Evolutionary conservation across 2,329 filamentous ascomycete species (phyloP).

Genomic region (Penicillium sp.): DNA sequence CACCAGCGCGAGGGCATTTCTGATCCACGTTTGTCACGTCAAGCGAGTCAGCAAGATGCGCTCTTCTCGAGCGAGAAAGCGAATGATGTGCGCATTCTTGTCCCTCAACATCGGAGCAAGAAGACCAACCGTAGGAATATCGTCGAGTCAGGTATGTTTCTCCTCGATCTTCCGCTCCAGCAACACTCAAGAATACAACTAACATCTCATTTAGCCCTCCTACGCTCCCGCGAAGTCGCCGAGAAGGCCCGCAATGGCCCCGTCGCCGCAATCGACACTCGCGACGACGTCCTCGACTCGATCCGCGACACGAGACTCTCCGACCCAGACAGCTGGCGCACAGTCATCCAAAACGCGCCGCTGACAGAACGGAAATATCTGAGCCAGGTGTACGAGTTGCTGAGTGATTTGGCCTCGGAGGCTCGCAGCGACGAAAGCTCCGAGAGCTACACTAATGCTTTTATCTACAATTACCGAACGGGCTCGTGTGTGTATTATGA

Average conservation of each 20-base stretch:
- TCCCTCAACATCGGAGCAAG: constrained; percentile 80
- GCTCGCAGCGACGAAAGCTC: constrained; percentile 48
- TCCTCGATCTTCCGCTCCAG: constrained; percentile 32
- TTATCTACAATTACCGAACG: constrained; percentile 89
- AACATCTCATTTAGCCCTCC: constrained; percentile 46
- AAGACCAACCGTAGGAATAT: constrained; percentile 88
- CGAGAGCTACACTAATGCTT: constrained; percentile 67
- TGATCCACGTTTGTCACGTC: constrained; percentile 47
- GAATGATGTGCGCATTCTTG: constrained; percentile 81
- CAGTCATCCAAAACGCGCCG: constrained; percentile 74
- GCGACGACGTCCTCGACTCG: constrained; percentile 77
- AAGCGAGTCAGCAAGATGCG: constrained; percentile 45
- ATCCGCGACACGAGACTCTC: constrained; percentile 74
- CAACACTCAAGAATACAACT: constrained; percentile 4
- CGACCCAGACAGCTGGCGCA: constrained; percentile 81
- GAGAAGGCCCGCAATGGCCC: constrained; percentile 74
- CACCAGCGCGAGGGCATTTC: constrained; percentile 60
- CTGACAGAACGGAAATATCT: constrained; percentile 80
- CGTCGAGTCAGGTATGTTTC: constrained; percentile 72
- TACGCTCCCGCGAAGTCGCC: constrained; percentile 62
- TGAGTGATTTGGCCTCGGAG: constrained; percentile 63
- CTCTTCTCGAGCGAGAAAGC: constrained; percentile 49
- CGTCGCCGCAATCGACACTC: constrained; percentile 83
- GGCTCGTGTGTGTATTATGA: constrained; percentile 86
- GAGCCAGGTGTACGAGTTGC: constrained; percentile 76